Evolutionary conservation across 352 stramenopile genomes (phyloP).

Genomic region (Phytophthora constricta): DNA sequence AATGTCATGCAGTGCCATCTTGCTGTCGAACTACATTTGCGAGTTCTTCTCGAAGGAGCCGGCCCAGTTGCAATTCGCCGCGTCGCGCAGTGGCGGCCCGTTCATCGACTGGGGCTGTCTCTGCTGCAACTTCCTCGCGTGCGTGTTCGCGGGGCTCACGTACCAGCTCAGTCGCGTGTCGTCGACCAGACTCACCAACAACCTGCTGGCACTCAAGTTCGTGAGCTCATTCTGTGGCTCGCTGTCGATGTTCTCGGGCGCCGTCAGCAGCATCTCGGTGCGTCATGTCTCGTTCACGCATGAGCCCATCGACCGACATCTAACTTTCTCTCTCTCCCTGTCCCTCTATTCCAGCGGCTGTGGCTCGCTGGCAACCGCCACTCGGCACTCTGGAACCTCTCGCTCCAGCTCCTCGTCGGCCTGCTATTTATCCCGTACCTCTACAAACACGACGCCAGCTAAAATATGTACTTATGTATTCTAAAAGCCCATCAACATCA

Average conservation of each 20-base stretch:
- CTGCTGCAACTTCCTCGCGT: slow-evolving; percentile 62
- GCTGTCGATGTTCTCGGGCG: slow-evolving; percentile 65
- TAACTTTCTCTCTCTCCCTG: not conserved
- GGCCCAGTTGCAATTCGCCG: slow-evolving; percentile 15
- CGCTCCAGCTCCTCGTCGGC: slow-evolving; percentile 50
- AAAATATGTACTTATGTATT: not conserved
- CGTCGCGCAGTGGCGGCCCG: slow-evolving; percentile 20
- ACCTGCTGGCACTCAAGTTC: slow-evolving; percentile 75
- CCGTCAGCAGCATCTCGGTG: slow-evolving; percentile 64
- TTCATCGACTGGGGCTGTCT: slow-evolving; percentile 68
- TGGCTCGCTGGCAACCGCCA: slow-evolving; percentile 53
- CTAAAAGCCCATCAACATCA: too few species aligned
- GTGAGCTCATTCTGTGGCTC: slow-evolving; percentile 83
- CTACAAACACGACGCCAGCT: slow-evolving; percentile 55
- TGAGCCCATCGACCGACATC: not conserved
- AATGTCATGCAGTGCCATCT: slow-evolving; percentile 71
- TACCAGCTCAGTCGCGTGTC: slow-evolving; percentile 64
- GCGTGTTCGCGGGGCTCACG: slow-evolving; percentile 50
- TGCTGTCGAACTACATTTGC: slow-evolving; percentile 63
- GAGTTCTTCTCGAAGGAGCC: slow-evolving; percentile 30
- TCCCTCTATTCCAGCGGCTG: slow-evolving; percentile 40
- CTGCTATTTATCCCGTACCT: slow-evolving; percentile 70
- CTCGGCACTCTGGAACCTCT: slow-evolving; percentile 59
- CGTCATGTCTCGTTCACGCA: not conserved
- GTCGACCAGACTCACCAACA: slow-evolving; percentile 47